These are phyloP conservation scores for Teratosphaeriaceae sp. DNA, from an alignment of 2,329 filamentous ascomycete species.

Conservation along the genomic window DNA sequence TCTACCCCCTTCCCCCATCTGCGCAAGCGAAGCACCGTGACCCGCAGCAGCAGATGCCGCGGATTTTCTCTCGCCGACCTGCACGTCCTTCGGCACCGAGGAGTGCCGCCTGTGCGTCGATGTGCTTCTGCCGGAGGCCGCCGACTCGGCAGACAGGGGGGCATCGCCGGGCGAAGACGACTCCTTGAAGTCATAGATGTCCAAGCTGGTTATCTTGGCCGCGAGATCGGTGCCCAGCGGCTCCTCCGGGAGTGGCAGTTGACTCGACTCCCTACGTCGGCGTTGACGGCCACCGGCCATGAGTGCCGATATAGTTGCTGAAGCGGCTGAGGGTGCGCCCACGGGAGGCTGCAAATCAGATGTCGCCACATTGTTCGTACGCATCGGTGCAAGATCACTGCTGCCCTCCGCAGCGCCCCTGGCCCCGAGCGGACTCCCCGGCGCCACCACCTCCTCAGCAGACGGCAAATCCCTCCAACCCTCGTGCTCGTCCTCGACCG, in stretches of 20 bases:
- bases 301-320: constrained; percentile 10
- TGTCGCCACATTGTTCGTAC: no score
- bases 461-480: constrained; percentile 16
- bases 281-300: constrained; percentile 8
- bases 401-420: constrained; percentile 12
- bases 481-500: constrained; percentile 14
- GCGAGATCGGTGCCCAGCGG: constrained; percentile 13
- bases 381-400: neutral
- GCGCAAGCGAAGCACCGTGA: no score
- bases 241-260: constrained; percentile 5
- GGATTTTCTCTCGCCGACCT: neutral
- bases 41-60: neutral
- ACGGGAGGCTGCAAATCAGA: no score
- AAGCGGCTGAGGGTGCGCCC: constrained; percentile 8
- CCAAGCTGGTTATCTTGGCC: constrained; percentile 23
- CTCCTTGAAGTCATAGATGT: constrained; percentile 30
- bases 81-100: constrained; percentile 17
- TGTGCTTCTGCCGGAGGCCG: neutral
- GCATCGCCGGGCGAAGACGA: constrained; percentile 17
- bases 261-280: neutral
- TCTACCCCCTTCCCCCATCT: constrained; percentile 12
- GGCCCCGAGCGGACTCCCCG: constrained; percentile 15
- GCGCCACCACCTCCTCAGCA: neutral
- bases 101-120: constrained; percentile 19
- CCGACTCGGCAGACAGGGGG: no score